Conservation (phyloP, 805 yeast species). For the Candida sonorensis region DNA sequence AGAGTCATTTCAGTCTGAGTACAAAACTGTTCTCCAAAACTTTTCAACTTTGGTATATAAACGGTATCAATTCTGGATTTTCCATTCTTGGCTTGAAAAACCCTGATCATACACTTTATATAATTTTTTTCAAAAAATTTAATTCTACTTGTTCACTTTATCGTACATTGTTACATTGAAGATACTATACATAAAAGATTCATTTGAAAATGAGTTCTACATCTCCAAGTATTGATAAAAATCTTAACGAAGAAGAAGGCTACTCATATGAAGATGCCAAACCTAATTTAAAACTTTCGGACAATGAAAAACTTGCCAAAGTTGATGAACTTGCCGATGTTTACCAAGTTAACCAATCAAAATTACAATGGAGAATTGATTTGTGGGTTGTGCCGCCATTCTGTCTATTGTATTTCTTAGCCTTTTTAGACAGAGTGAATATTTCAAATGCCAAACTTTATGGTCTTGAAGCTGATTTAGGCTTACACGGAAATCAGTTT, state of each 20-base stretch:
- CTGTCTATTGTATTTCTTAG: conserved; percentile 63
- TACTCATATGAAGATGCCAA: conserved; percentile 4
- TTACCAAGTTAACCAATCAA: conserved; percentile 45
- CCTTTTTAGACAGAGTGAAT: conserved; percentile 77
- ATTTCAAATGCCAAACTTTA: conserved; percentile 75
- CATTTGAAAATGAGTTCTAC: conserved; percentile 15
- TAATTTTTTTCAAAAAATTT: too few species aligned
- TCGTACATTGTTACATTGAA: too few species aligned
- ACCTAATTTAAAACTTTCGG: conserved; percentile 12
- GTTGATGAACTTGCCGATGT: conserved; percentile 35
- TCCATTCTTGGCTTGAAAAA: too few species aligned
- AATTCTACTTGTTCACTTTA: too few species aligned
- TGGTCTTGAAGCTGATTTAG: conserved; percentile 52
- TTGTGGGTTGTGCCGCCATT: conserved; percentile 71
- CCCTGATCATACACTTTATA: too few species aligned
- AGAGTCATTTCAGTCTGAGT: too few species aligned
- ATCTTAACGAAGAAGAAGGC: conserved; percentile 11
- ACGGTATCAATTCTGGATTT: too few species aligned
- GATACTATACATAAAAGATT: too few species aligned
- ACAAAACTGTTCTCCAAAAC: too few species aligned
- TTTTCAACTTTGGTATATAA: too few species aligned
- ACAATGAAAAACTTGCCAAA: conserved; percentile 18
- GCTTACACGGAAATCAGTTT: conserved; percentile 51
- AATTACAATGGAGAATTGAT: conserved; percentile 60
- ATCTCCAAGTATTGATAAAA: conserved; percentile 15